These are phyloP conservation scores for Stipa capillata DNA, from an alignment of 176 grass and related monocot genomes.

Conservation along the genomic window DNA sequence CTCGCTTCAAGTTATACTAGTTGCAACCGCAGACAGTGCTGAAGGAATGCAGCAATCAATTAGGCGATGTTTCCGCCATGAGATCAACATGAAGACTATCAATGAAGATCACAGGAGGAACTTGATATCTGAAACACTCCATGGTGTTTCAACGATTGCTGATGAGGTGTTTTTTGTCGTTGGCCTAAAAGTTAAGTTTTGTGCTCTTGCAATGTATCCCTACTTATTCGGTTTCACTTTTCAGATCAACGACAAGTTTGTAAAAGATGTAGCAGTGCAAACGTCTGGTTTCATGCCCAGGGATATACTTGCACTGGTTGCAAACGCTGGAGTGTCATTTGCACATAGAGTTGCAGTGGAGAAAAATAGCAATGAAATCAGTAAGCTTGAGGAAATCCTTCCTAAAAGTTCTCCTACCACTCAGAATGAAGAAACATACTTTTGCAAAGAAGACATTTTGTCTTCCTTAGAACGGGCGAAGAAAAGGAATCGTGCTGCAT, in stretches of 20 bases:
- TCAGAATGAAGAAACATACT: constrained; percentile 36
- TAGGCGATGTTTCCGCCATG: constrained; percentile 86
- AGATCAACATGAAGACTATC: constrained; percentile 80
- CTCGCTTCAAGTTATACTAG: constrained; percentile 61
- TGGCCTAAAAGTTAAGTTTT: not conserved
- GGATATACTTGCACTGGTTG: constrained; percentile 80
- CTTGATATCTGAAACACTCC: constrained; percentile 73
- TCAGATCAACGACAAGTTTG: constrained; percentile 64
- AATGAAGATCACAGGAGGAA: constrained; percentile 65
- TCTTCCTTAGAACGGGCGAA: constrained; percentile 73
- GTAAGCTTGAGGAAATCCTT: constrained; percentile 12
- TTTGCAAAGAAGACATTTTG: constrained; percentile 62
- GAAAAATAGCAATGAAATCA: constrained; percentile 14
- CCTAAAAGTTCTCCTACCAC: constrained; percentile 21
- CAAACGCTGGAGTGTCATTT: constrained; percentile 61
- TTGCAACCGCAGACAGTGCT: constrained; percentile 71
- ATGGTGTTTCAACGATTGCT: constrained; percentile 18
- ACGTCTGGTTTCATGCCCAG: constrained; percentile 86
- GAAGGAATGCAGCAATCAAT: constrained; percentile 75
- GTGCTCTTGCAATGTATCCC: not conserved
- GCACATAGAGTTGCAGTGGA: constrained; percentile 45
- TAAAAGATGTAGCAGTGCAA: constrained; percentile 73
- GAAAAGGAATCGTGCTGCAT: constrained; percentile 88
- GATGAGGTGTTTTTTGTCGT: constrained; percentile 50
- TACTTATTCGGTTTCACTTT: constrained; percentile 28